Percentiles rank a stretch among this genome's conserved stretches.
phyloP scores from a whole-genome alignment of 148 eudicot species.

The Chenopodium suecicum region DNA sequence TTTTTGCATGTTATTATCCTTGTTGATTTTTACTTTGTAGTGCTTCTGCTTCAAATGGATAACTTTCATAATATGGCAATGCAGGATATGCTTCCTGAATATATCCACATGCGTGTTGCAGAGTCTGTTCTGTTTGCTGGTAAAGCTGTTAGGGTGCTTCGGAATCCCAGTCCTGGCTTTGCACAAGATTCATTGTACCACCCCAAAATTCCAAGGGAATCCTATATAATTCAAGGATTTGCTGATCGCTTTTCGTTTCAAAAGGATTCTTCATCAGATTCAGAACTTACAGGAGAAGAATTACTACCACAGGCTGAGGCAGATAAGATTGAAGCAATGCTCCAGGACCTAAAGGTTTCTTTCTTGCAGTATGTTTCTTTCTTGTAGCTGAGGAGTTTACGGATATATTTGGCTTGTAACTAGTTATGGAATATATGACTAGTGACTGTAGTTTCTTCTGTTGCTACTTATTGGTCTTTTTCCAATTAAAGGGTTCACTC shows the following conservation, averaged over 20 bases:
- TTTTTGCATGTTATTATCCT: not conserved
- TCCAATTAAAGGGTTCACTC: not conserved
- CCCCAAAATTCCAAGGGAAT: slow-evolving; percentile 55
- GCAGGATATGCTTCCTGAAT: slow-evolving; percentile 99
- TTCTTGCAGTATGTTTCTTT: slow-evolving; percentile 11
- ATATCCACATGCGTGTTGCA: slow-evolving; percentile 78
- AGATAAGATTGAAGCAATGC: slow-evolving; percentile 88
- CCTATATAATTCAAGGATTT: slow-evolving; percentile 50
- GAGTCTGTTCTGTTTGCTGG: slow-evolving; percentile 97
- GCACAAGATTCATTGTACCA: slow-evolving; percentile 54
- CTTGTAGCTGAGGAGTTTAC: not conserved
- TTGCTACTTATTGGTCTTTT: not conserved
- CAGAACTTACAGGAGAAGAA: slow-evolving; percentile 58
- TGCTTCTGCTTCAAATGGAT: not conserved
- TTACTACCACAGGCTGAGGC: slow-evolving; percentile 92
- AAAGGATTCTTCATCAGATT: slow-evolving; percentile 46
- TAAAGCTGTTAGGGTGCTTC: slow-evolving; percentile 91
- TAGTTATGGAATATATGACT: not conserved
- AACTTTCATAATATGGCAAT: slow-evolving; percentile 16
- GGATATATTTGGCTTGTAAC: not conserved
- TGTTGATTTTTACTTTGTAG: not conserved
- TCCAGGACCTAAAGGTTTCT: slow-evolving; percentile 73
- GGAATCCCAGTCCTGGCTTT: slow-evolving; percentile 84
- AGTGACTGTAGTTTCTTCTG: slow-evolving; percentile 2
- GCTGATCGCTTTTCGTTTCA: slow-evolving; percentile 40